Conservation (phyloP, 805 yeast genomes). For the Wickerhamiella spandovensis region DNA sequence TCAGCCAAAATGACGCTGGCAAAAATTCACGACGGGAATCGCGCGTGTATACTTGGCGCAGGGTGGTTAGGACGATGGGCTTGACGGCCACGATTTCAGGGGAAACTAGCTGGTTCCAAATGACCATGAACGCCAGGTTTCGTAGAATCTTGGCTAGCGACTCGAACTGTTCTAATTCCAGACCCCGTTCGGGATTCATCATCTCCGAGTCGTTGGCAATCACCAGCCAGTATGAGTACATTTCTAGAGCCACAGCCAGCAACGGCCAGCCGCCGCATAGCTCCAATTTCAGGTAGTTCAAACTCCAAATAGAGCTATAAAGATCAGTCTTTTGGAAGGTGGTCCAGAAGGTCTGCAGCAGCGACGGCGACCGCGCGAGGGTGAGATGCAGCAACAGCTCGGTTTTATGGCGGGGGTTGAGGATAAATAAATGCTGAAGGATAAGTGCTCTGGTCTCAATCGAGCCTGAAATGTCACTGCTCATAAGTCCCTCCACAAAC, state of each 20-base stretch:
- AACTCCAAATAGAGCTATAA: neutral
- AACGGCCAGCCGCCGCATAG: slow-evolving; percentile 10
- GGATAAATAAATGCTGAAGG: slow-evolving; percentile 11
- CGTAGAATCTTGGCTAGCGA: slow-evolving; percentile 37
- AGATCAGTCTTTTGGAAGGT: slow-evolving; percentile 2
- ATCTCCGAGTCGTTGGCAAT: slow-evolving; percentile 56
- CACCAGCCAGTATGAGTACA: slow-evolving; percentile 52
- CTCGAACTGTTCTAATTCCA: slow-evolving; percentile 28
- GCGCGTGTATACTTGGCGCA: slow-evolving; percentile 52
- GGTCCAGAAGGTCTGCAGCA: slow-evolving; percentile 10
- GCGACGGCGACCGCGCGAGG: slow-evolving; percentile 7
- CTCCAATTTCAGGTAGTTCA: neutral
- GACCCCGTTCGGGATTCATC: slow-evolving; percentile 30
- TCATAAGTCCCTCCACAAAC: neutral
- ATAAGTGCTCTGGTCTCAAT: neutral
- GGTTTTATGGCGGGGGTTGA: slow-evolving; percentile 4
- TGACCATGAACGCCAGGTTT: slow-evolving; percentile 35
- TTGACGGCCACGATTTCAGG: slow-evolving; percentile 13
- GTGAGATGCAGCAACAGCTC: slow-evolving; percentile 4
- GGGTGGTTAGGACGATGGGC: slow-evolving; percentile 34
- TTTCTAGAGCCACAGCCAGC: slow-evolving; percentile 41
- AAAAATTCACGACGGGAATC: slow-evolving; percentile 49
- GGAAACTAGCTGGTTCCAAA: slow-evolving; percentile 27
- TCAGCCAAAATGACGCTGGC: slow-evolving; percentile 43
- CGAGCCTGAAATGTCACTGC: slow-evolving; percentile 8